These are phyloP conservation scores for Verticillium klebahnii DNA, from an alignment of 2,329 filamentous ascomycete genomes.

Conservation along the genomic window DNA sequence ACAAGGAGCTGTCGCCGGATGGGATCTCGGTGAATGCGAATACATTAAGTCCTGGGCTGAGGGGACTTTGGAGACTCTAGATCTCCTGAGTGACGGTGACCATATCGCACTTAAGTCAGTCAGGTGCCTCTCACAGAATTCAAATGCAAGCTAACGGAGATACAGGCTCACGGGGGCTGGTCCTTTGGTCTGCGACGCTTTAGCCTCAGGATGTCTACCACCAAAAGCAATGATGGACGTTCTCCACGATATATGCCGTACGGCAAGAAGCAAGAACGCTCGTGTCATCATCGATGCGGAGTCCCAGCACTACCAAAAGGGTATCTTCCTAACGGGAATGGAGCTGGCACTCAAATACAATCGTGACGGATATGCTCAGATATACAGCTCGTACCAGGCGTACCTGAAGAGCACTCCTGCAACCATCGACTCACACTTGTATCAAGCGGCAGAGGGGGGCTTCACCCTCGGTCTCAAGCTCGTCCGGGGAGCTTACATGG, in stretches of 20 bases:
- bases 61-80: constrained; percentile 24
- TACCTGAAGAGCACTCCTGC: constrained; percentile 45
- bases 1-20: not conserved
- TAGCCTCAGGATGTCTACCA: constrained; percentile 26
- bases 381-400: constrained; percentile 51
- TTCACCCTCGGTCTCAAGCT: constrained; percentile 53
- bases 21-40: constrained; percentile 4
- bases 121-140: not conserved
- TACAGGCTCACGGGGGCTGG: constrained; percentile 38
- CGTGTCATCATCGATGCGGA: constrained; percentile 41
- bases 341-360: constrained; percentile 34
- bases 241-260: constrained; percentile 30
- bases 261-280: constrained; percentile 32
- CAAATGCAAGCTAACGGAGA: not conserved
- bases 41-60: constrained; percentile 31
- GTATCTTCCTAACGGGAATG: constrained; percentile 26
- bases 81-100: constrained; percentile 27
- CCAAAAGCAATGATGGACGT: constrained; percentile 37
- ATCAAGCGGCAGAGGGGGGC: constrained; percentile 33
- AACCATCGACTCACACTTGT: constrained; percentile 40
- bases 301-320: constrained; percentile 37
- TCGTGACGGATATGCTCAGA: constrained; percentile 24
- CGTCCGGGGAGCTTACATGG: constrained; percentile 52
- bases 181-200: constrained; percentile 29
- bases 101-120: constrained; percentile 32